Evolutionary conservation across 2,329 filamentous ascomycete genomes (phyloP).

Genomic region (Phoma sp.): DNA sequence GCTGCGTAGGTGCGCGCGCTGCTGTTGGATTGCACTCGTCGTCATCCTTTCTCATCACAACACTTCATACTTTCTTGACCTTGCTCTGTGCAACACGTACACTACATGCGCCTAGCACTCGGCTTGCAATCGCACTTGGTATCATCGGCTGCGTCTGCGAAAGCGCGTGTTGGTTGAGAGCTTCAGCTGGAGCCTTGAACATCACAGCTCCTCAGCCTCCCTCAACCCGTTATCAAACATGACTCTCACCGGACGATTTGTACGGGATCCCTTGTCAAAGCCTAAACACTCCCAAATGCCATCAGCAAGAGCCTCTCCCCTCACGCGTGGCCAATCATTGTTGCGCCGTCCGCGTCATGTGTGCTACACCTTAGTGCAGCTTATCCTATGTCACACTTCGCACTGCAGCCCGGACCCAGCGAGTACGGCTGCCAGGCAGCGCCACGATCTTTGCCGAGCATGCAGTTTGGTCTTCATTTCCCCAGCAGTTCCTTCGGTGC

Average conservation of each 20-base stretch:
- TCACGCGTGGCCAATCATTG: conserved; percentile 12
- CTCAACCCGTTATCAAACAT: not conserved
- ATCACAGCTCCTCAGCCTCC: not conserved
- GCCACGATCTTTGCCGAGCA: conserved; percentile 22
- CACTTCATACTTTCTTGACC: not conserved
- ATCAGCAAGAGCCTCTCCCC: conserved; percentile 17
- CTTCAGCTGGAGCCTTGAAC: conserved; percentile 1
- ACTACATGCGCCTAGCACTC: not conserved
- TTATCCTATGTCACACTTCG: conserved; percentile 6
- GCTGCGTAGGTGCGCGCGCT: not conserved
- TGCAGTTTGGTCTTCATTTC: conserved; percentile 21
- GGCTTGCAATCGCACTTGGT: not conserved
- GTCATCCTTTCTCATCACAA: not conserved
- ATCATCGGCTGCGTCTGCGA: not conserved
- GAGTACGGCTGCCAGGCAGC: conserved; percentile 12
- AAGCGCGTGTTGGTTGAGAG: not conserved
- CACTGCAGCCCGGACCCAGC: conserved; percentile 16
- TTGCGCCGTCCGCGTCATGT: conserved; percentile 4
- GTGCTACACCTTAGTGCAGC: conserved; percentile 5
- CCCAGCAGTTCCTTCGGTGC: conserved; percentile 25
- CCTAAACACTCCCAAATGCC: not conserved
- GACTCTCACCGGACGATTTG: conserved; percentile 11
- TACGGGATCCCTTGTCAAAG: conserved; percentile 1
- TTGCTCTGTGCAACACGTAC: conserved; percentile 1
- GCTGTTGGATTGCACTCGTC: not conserved